Conservation (phyloP, 148 eudicot species). For the Rhododendron williamsianum region DNA sequence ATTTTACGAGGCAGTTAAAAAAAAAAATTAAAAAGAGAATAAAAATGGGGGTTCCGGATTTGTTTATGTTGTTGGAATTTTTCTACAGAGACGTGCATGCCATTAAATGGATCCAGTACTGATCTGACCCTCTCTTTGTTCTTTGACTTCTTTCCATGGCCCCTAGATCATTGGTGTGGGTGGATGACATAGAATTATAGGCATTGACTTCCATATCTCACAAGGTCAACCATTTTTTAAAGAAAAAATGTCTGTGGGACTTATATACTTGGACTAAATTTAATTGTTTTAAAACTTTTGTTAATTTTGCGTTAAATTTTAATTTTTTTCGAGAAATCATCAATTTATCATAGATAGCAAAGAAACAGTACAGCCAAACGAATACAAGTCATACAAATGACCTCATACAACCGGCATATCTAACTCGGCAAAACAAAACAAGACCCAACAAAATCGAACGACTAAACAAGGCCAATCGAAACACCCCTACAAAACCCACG, state of each 20-base stretch:
- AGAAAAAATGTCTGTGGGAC: not conserved
- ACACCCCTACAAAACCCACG: too few species aligned
- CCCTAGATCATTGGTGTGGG: not conserved
- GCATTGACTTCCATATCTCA: not conserved
- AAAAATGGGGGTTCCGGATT: not conserved
- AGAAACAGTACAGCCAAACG: too few species aligned
- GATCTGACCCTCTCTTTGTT: too few species aligned
- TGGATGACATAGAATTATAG: not conserved
- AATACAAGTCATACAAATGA: too few species aligned
- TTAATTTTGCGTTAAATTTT: too few species aligned
- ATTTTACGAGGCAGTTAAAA: not conserved
- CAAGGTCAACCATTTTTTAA: not conserved
- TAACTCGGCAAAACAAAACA: too few species aligned
- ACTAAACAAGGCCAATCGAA: too few species aligned
- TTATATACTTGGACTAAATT: not conserved
- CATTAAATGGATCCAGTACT: constrained; percentile 10
- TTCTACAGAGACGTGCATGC: constrained; percentile 30
- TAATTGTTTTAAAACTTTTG: not conserved
- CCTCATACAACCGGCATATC: too few species aligned
- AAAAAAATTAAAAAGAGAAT: not conserved
- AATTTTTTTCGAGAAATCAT: too few species aligned
- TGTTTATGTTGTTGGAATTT: not conserved
- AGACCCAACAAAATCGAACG: too few species aligned
- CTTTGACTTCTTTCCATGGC: not conserved
- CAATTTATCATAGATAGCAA: too few species aligned